Base-by-base conservation (phyloP, 768 basidiomycete genomes). In the Russula compacta region DNA sequence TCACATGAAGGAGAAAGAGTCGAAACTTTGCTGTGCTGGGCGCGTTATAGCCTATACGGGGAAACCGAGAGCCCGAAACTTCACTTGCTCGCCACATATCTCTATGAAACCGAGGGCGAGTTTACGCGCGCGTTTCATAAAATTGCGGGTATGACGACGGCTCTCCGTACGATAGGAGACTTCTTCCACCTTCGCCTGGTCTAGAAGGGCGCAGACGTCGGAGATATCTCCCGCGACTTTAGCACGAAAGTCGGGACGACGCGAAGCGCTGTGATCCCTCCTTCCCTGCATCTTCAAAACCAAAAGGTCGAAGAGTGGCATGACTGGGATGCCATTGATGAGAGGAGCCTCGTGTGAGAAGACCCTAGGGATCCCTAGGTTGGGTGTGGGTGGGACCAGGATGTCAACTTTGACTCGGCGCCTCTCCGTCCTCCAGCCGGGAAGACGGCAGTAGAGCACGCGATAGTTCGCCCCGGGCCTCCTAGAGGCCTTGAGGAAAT, bases 201-300 rank as follows among this genome's bases (percentile, higher is more conserved):
- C 24, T 12, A 51, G 40, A 11, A 61, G 49, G 4, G 56, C 56
- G 9, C 24, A 17, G 33, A 58, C 10, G 29, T 61, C 60, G 33
- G 9, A 9, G 17, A 58, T 15, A 24, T 61, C 60, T n/a, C 6
- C 40, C 4, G 2, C 2, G 10, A 43, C 38, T 51, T 61, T 58
- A 35, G 48, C 56, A 35, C 24, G 48, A 49, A 52, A 58, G 42
- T 58, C 56, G 5, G 14, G 4, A 19, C 49, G 47, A 10, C 12
- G 4, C 11, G 56, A 61, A 8, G 39, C 43, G 6, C n/a, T 29
- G n/a, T 58, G 60, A 21, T 57, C 33, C 11, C 42, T 43, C 56
- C 32, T 58, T 4, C 61, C 61, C n/a, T 58, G 49, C 9, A 51
- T 24, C 50, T 57, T 61, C 50, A 61, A 51, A 5, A 53, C 42